Conservation (phyloP, 164 flowering plant species). For the Vitis rotundifolia region DNA sequence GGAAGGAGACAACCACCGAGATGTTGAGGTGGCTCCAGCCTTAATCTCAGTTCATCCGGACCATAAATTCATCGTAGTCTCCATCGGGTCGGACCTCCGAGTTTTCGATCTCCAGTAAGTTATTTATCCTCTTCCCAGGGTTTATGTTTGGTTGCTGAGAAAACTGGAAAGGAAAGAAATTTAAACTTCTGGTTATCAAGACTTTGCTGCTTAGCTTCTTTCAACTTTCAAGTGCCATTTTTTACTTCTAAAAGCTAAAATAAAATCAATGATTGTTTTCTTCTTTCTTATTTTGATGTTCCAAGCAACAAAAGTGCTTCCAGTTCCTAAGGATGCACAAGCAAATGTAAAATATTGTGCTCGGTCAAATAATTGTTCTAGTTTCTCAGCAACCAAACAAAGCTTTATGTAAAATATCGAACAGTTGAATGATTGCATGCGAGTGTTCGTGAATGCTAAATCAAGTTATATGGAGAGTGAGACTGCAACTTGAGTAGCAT, state of each 20-base stretch:
- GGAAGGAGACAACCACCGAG: constrained; percentile 38
- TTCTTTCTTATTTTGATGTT: too few relatives aligned
- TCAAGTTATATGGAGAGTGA: not conserved
- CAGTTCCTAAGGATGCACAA: too few relatives aligned
- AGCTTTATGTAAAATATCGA: not conserved
- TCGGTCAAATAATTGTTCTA: not conserved
- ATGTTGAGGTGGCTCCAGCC: constrained; percentile 85
- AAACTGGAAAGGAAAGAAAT: too few relatives aligned
- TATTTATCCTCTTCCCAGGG: not conserved
- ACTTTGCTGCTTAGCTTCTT: too few relatives aligned
- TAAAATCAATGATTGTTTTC: too few relatives aligned
- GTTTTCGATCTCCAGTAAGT: constrained; percentile 72
- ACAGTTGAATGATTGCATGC: not conserved
- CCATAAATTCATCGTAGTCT: constrained; percentile 63
- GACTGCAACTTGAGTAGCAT: not conserved
- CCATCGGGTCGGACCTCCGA: constrained; percentile 85
- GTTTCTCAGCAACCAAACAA: not conserved
- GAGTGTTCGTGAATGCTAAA: not conserved
- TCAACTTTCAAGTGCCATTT: too few relatives aligned
- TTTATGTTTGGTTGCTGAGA: not conserved
- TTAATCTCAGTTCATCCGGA: constrained; percentile 76
- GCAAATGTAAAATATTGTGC: too few relatives aligned
- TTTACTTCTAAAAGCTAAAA: too few relatives aligned
- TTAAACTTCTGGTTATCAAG: too few relatives aligned
- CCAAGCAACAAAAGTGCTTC: too few relatives aligned